Evolutionary conservation across 352 stramenopile species (phyloP), one percentile per base, ranked within the genome.

Genomic region (Phytopythium ostracodes): DNA sequence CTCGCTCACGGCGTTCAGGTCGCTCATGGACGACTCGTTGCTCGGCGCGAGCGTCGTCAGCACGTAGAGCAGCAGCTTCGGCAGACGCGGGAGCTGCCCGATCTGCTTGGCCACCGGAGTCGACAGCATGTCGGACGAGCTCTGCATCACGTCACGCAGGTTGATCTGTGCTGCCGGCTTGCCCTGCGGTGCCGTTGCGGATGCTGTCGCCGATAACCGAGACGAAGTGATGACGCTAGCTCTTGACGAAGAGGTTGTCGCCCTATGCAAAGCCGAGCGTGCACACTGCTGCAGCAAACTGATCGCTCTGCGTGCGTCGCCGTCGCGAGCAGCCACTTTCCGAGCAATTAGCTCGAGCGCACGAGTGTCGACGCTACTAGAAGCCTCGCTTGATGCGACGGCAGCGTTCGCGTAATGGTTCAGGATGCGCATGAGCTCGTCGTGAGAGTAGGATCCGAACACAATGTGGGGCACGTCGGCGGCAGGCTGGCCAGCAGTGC

Each of bases 61-160:
- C n/a, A 73, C 71, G 59, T 79, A 88, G 42, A 91, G 68, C 60
- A 91, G 54, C 31, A 91, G 50, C 63, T 89, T 91, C 14, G 82
- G 78, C 65, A 83, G 64, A 27, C 82, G 66, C n/a, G 82, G 79
- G 1, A 89, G 65, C 42, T 85, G 79, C 57, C 81, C 71, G 40
- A 89, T 83, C 49, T 91, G 72, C 64, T 81, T 76, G 38, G 73
- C 63, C 31, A 73, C 50, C 2, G 73, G 68, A 12, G 76, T 76
- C 4, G 68, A 66, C 29, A 85, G 57, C 56, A 85, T 77, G 6
- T 72, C 55, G n/a, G 35, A 66, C 0, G 69, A 71, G 36, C 65
- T 72, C 40, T 72, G 71, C 35, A 82, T 50, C 24, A 84, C 72
- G 55, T 88, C 65, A 6, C 68, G 67, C 27, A 84, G 42, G 31